These are phyloP conservation scores for Sporothrix curviconia DNA, from an alignment of 2,329 filamentous ascomycete species.

Conservation along the genomic window DNA sequence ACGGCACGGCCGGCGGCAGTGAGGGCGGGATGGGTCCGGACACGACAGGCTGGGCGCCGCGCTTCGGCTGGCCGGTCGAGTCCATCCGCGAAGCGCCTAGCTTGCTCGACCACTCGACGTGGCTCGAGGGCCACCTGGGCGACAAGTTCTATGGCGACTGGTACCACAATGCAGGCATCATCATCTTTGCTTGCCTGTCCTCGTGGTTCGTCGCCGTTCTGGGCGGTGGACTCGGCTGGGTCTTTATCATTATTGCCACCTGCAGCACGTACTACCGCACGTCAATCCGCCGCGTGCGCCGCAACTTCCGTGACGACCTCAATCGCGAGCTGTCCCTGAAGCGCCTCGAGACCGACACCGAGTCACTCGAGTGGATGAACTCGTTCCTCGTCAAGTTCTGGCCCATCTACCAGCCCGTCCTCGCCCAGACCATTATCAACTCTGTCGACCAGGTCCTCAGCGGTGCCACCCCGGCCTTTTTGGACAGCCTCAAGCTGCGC, in stretches of 20 bases:
- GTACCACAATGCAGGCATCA: constrained; percentile 96
- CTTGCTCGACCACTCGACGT: constrained; percentile 80
- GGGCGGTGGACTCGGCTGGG: constrained; percentile 86
- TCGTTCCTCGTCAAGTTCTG: constrained; percentile 98
- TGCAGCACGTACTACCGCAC: constrained; percentile 97
- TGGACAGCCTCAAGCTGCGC: constrained; percentile 90
- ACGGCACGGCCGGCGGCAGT: constrained; percentile 47
- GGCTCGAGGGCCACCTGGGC: constrained; percentile 73
- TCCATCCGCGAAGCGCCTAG: constrained; percentile 54
- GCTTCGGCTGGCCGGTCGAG: constrained; percentile 65
- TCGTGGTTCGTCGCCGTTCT: constrained; percentile 88
- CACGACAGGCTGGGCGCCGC: constrained; percentile 79
- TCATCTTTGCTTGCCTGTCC: constrained; percentile 81
- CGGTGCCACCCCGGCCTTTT: constrained; percentile 80
- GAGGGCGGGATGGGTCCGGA: constrained; percentile 47
- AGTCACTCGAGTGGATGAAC: constrained; percentile 98
- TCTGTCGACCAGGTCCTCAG: constrained; percentile 95
- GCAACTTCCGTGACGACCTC: constrained; percentile 94
- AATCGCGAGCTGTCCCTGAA: constrained; percentile 76
- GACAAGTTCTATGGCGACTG: constrained; percentile 95
- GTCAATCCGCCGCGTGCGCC: constrained; percentile 82
- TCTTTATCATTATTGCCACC: constrained; percentile 84
- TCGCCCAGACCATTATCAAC: constrained; percentile 85
- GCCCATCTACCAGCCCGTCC: constrained; percentile 94
- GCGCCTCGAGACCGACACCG: constrained; percentile 79